A percentile compares a stretch with the other conserved stretches of the same genome.
Evolutionary conservation across 371 early-diverging fungal genomes (phyloP).

Genomic region (Mucor irregularis): DNA sequence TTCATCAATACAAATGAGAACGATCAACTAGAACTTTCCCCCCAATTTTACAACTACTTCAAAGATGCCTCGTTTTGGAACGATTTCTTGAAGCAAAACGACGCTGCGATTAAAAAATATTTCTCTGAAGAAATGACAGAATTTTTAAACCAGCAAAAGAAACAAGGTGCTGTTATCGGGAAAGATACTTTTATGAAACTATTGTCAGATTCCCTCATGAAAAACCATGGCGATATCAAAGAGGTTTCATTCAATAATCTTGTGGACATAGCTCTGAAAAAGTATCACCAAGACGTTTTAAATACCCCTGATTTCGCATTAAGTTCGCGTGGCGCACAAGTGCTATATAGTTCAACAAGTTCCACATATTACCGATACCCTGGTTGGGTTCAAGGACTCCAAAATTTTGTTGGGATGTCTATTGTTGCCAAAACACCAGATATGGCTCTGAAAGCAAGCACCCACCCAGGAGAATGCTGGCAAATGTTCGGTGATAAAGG

Average conservation of each 20-base stretch:
- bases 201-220: slow-evolving; percentile 1
- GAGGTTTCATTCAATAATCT: slow-evolving; percentile 13
- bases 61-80: slow-evolving; percentile 5
- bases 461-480: slow-evolving; percentile 13
- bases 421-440: not conserved
- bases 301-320: slow-evolving; percentile 73
- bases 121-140: not conserved
- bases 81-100: slow-evolving; percentile 5
- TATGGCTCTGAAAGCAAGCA: slow-evolving; percentile 1
- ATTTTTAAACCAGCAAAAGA: slow-evolving; percentile 6
- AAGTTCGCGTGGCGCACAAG: slow-evolving; percentile 62
- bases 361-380: not conserved
- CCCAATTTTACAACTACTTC: not conserved
- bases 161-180: slow-evolving; percentile 10
- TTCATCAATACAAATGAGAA: slow-evolving; percentile 9
- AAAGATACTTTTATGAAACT: slow-evolving; percentile 15
- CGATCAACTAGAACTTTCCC: slow-evolving; percentile 1
- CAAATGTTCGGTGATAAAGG: slow-evolving; percentile 13
- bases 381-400: not conserved
- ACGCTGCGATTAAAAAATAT: slow-evolving; percentile 3
- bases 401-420: not conserved
- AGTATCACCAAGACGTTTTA: slow-evolving; percentile 55
- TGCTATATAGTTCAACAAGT: slow-evolving; percentile 59
- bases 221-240: not conserved
- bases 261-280: slow-evolving; percentile 39